Evolutionary conservation across 345 rosid species (phyloP), one percentile per base, ranked within the genome.

Genomic region (Acer yangbiense): DNA sequence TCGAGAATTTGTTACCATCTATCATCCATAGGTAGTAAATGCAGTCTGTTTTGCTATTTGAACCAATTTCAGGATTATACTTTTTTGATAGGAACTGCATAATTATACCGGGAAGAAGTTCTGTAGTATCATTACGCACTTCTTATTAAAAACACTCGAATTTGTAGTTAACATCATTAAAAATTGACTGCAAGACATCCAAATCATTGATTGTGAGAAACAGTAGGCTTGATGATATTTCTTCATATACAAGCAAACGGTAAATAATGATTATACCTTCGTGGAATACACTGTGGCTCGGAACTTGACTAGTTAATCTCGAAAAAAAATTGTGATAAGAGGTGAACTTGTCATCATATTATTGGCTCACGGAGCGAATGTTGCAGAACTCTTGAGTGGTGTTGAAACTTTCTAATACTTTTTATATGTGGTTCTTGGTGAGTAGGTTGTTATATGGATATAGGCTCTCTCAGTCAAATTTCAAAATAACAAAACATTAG

Each of bases 401-500:
- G 66, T 65, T 67, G 70, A 84, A 78, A 79, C 48, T 29, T 73
- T 67, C 16, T 44, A 65, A 4, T 71, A 71, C 48, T 61, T 76
- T 29, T 61, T 68, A 46, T 46, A 12, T 74, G n/a, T 57, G 81
- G 73, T 79, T 76, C 46, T 65, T 29, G 43, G 57, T 9, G 73
- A 80, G 77, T 63, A 82, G 83, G 73, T 79, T 70, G 81, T 72
- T 79, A 77, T 69, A 65, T 74, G 78, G 76, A 76, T 66, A 46
- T 69, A 58, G 17, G 44, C 66, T 77, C 66, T 65, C 57, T 76
- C 39, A 50, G 72, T 82, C 83, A 74, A 69, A 58, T 68, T 62
- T 71, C 50, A 73, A 72, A 43, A 41, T 52, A 71, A 79, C 71
- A 61, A 79, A 77, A 82, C n/a, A 66, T 79, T 74, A 79, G 73